Conservation (phyloP, 2,329 filamentous ascomycete genomes). For the Aspergillus felis region DNA sequence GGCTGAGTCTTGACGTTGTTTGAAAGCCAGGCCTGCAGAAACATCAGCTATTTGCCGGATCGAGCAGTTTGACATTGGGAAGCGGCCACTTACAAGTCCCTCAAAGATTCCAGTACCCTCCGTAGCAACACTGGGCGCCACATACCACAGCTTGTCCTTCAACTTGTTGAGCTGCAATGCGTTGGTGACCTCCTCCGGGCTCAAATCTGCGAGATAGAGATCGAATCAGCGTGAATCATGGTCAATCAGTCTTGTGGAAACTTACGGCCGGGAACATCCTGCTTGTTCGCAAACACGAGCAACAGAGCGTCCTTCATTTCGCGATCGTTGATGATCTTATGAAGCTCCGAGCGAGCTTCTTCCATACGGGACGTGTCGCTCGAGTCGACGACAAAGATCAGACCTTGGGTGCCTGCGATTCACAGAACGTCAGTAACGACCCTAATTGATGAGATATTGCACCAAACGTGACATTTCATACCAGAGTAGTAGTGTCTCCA, state of each 20-base stretch:
- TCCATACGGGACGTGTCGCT: constrained; percentile 88
- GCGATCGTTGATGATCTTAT: constrained; percentile 95
- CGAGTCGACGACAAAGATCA: constrained; percentile 98
- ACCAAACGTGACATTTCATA: constrained; percentile 27
- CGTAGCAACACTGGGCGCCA: constrained; percentile 77
- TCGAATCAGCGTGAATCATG: not conserved
- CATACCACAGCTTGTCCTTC: constrained; percentile 81
- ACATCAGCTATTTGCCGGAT: constrained; percentile 8
- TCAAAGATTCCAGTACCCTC: constrained; percentile 77
- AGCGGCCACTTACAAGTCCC: constrained; percentile 57
- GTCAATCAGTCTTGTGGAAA: constrained; percentile 17
- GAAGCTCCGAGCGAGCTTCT: constrained; percentile 87
- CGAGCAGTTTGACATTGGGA: not conserved
- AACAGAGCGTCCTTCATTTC: constrained; percentile 96
- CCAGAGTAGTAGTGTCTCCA: constrained; percentile 97
- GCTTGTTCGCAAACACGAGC: constrained; percentile 98
- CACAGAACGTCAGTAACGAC: not conserved
- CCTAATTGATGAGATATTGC: not conserved
- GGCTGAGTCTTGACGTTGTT: constrained; percentile 70
- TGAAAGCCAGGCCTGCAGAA: constrained; percentile 64
- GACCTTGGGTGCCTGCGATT: constrained; percentile 76
- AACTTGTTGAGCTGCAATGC: constrained; percentile 70
- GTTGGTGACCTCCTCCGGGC: constrained; percentile 73
- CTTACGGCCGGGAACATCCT: constrained; percentile 80
- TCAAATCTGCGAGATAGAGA: constrained; percentile 60